Percentiles rank a stretch among this genome's conserved stretches.
phyloP scores from a whole-genome alignment of 495 filamentous ascomycete genomes.

The Aspergillus coremiiformis region DNA sequence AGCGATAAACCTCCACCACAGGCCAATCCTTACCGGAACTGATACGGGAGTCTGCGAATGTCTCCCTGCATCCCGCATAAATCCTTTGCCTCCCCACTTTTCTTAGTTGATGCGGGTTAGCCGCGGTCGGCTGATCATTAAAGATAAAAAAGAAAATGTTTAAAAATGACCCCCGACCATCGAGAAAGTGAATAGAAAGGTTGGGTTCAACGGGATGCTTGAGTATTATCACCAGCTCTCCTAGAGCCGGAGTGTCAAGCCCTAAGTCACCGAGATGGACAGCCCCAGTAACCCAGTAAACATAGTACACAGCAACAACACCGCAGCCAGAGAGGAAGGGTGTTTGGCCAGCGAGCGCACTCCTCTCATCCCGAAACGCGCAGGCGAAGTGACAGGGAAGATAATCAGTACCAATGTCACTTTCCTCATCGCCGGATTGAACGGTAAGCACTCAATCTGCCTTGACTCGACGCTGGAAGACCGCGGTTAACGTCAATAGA shows the following conservation, averaged over 20 bases:
- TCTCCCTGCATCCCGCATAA: too few relatives aligned
- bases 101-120: not conserved
- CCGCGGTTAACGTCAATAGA: constrained; percentile 16
- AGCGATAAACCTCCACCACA: too few relatives aligned
- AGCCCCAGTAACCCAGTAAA: not conserved
- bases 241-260: not conserved
- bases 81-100: not conserved
- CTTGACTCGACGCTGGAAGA: not conserved
- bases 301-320: not conserved
- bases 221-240: not conserved
- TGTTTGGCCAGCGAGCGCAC: not conserved
- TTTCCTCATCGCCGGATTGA: not conserved
- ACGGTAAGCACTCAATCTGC: not conserved
- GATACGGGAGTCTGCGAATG: too few relatives aligned
- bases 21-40: too few relatives aligned
- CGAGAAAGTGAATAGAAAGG: not conserved
- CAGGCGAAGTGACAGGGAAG: not conserved
- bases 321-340: not conserved
- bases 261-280: not conserved
- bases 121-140: not conserved
- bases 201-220: not conserved
- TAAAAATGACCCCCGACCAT: too few relatives aligned
- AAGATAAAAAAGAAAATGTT: too few relatives aligned
- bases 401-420: not conserved
- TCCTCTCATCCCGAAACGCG: not conserved